These are phyloP conservation scores for Barnettozyma californica DNA, from an alignment of 805 yeast species.

Conservation along the genomic window DNA sequence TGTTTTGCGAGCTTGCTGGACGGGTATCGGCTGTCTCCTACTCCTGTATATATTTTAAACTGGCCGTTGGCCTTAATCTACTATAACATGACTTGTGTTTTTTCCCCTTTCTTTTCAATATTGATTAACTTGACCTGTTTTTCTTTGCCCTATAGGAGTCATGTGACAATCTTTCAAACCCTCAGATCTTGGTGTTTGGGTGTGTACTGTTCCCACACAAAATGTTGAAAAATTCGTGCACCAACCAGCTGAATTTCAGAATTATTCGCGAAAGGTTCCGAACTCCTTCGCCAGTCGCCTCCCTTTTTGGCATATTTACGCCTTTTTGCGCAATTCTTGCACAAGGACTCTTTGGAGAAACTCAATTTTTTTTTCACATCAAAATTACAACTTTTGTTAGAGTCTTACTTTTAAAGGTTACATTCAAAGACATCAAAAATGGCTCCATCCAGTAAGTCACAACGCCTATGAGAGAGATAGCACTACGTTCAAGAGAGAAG, in stretches of 20 bases:
- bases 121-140: background rate
- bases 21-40: background rate
- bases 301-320: background rate
- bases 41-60: background rate
- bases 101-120: no score
- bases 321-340: background rate
- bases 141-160: background rate
- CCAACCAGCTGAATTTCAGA: background rate
- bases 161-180: background rate
- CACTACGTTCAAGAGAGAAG: background rate
- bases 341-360: background rate
- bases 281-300: background rate
- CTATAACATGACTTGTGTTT: background rate
- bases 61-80: background rate
- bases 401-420: constrained; percentile 1
- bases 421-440: constrained; percentile 25
- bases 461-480: background rate
- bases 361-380: constrained; percentile 5
- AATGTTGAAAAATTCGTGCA: background rate
- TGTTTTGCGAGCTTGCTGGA: background rate
- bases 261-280: background rate
- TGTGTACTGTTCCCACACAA: background rate
- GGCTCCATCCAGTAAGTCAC: constrained; percentile 44
- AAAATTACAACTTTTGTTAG: constrained; percentile 3
- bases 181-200: constrained; percentile 1